These are phyloP conservation scores for Xerocomus nothofagi DNA, from an alignment of 1,284 basidiomycete genomes.

Conservation along the genomic window DNA sequence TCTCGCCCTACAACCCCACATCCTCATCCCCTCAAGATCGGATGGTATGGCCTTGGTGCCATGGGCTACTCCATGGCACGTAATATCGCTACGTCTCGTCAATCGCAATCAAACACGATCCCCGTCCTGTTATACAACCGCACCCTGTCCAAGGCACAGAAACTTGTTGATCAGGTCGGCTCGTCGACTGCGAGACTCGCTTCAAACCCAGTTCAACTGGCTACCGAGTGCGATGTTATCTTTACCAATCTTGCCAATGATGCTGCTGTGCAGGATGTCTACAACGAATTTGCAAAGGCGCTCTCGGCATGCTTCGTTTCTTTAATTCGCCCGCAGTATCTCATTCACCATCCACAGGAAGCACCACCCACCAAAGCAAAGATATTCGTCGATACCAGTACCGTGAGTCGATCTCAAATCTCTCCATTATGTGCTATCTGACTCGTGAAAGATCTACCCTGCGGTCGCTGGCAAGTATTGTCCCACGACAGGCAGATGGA, in stretches of 20 bases:
- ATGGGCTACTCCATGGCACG: constrained; percentile 77
- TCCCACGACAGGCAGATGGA: background rate
- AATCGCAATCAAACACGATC: constrained; percentile 36
- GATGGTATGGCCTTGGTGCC: constrained; percentile 65
- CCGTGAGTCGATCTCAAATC: constrained; percentile 45
- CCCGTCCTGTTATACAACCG: constrained; percentile 74
- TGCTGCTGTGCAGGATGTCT: constrained; percentile 69
- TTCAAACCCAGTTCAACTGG: constrained; percentile 56
- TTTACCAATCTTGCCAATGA: constrained; percentile 79
- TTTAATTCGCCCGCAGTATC: background rate
- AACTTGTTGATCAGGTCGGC: constrained; percentile 56
- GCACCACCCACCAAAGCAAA: constrained; percentile 50
- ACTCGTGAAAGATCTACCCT: constrained; percentile 60
- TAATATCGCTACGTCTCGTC: constrained; percentile 64
- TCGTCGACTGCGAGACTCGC: constrained; percentile 49
- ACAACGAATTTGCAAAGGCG: constrained; percentile 59
- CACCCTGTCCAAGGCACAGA: constrained; percentile 55
- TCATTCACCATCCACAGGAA: constrained; percentile 33
- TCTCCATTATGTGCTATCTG: constrained; percentile 4
- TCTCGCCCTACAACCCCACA: constrained; percentile 57
- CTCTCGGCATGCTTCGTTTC: constrained; percentile 40
- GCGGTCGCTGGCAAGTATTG: constrained; percentile 55
- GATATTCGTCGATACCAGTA: constrained; percentile 83
- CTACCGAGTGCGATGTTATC: constrained; percentile 73
- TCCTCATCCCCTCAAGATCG: constrained; percentile 44